phyloP scores from a whole-genome alignment of 805 yeast genomes.

The Wickerhamiella spandovensis region DNA sequence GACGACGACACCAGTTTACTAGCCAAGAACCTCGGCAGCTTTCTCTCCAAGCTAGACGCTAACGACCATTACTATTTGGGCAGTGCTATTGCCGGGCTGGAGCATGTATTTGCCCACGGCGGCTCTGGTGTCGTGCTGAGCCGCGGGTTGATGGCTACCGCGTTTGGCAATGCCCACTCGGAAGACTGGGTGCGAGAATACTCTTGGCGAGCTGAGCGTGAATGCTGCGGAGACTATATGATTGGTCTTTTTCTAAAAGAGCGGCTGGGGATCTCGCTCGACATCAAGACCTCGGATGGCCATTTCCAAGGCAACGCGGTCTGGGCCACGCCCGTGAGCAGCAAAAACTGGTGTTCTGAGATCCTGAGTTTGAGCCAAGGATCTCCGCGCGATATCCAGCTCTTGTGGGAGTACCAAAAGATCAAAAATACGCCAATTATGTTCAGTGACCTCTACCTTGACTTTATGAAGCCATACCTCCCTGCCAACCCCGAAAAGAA shows the following conservation, averaged over 20 bases:
- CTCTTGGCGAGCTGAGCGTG: constrained; percentile 9
- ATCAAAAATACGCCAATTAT: constrained; percentile 10
- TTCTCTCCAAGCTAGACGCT: constrained; percentile 10
- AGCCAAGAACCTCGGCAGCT: constrained; percentile 7
- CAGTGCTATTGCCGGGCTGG: constrained; percentile 9
- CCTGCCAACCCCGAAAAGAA: constrained; percentile 12
- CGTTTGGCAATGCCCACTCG: constrained; percentile 7
- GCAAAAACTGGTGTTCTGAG: constrained; percentile 20
- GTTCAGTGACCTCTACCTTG: constrained; percentile 19
- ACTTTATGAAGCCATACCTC: constrained; percentile 17
- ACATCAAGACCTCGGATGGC: constrained; percentile 11
- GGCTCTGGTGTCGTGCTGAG: constrained; percentile 18
- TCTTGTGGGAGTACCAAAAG: constrained; percentile 16
- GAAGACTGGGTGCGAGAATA: constrained; percentile 6
- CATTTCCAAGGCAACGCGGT: constrained; percentile 20
- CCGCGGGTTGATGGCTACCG: constrained; percentile 8
- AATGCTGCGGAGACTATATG: constrained; percentile 20
- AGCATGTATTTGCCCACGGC: constrained; percentile 13
- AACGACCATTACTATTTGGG: constrained; percentile 12
- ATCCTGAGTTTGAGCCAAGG: constrained; percentile 17
- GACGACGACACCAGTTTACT: constrained; percentile 13
- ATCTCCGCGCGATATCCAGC: constrained; percentile 14
- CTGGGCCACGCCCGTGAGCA: constrained; percentile 8
- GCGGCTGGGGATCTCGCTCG: constrained; percentile 5
- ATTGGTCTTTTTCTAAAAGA: constrained; percentile 15